phyloP scores from a whole-genome alignment of 768 basidiomycete species.

The Russula ochroleuca region DNA sequence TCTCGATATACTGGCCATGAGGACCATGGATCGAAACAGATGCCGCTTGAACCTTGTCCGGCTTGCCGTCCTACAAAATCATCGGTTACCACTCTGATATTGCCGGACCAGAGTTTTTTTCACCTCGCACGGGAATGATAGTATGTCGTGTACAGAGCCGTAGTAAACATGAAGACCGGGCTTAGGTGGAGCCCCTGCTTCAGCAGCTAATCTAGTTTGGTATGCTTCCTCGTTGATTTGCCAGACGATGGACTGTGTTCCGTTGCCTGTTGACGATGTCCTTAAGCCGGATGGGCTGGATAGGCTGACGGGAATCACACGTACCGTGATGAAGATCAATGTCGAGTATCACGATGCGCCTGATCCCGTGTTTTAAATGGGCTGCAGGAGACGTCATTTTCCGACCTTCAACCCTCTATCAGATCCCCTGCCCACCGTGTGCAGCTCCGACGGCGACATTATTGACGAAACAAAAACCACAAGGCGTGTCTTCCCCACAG shows the following conservation, averaged over 20 bases:
- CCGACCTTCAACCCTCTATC: not conserved
- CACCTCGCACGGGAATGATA: constrained; percentile 91
- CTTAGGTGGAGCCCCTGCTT: constrained; percentile 38
- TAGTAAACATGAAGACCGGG: constrained; percentile 70
- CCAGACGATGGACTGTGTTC: constrained; percentile 90
- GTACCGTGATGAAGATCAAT: constrained; percentile 88
- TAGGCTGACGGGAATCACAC: constrained; percentile 16
- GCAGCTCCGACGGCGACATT: constrained; percentile 89
- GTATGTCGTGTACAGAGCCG: constrained; percentile 89
- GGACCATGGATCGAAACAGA: constrained; percentile 73
- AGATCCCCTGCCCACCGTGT: constrained; percentile 54
- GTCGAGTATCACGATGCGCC: constrained; percentile 81
- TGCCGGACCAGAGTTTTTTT: constrained; percentile 10
- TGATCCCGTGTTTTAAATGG: constrained; percentile 71
- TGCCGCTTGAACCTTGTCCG: constrained; percentile 75
- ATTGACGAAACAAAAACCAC: constrained; percentile 94
- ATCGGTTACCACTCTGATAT: constrained; percentile 7
- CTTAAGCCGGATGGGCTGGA: not conserved
- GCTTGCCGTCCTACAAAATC: constrained; percentile 67
- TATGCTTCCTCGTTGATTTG: constrained; percentile 87
- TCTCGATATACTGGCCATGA: constrained; percentile 86
- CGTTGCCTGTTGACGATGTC: constrained; percentile 59
- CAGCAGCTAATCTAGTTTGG: constrained; percentile 56
- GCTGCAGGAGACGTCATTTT: constrained; percentile 45
- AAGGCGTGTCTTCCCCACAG: constrained; percentile 84